Percentiles rank a stretch among this genome's conserved stretches.
Conservation (phyloP, 768 basidiomycete species). For the Boletus vermiculosoides region DNA sequence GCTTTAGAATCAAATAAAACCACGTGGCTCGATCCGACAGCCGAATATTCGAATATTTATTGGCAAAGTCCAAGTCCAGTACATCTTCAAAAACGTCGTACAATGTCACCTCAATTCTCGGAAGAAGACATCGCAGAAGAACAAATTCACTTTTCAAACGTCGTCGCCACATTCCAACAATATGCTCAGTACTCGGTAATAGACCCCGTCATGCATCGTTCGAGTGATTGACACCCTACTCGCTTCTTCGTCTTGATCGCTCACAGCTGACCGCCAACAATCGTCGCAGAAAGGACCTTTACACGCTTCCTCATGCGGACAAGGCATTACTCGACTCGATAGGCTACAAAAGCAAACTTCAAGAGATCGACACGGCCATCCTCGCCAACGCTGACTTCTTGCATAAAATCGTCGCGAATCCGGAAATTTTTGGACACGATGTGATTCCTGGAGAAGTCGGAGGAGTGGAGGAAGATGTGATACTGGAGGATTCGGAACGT, state of each 20-base stretch:
- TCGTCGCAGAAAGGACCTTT: conserved; percentile 73
- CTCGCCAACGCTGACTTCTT: conserved; percentile 78
- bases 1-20: conserved; percentile 28
- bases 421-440: conserved; percentile 75
- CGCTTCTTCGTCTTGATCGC: background rate
- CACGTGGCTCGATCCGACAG: conserved; percentile 14
- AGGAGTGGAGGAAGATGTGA: conserved; percentile 13
- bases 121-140: conserved; percentile 51
- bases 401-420: conserved; percentile 67
- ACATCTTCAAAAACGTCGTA: background rate
- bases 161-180: conserved; percentile 69
- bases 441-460: conserved; percentile 15
- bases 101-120: conserved; percentile 30
- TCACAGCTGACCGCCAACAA: conserved; percentile 57
- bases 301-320: conserved; percentile 65
- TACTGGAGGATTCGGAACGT: conserved; percentile 18
- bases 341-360: conserved; percentile 78
- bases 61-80: no score
- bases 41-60: background rate
- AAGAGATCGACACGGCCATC: conserved; percentile 79
- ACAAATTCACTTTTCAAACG: conserved; percentile 69
- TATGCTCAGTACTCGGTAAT: conserved; percentile 67
- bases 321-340: conserved; percentile 63
- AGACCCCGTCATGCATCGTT: background rate
- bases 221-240: background rate